Conservation (phyloP, 768 basidiomycete genomes). For the Auricularia cornea region DNA sequence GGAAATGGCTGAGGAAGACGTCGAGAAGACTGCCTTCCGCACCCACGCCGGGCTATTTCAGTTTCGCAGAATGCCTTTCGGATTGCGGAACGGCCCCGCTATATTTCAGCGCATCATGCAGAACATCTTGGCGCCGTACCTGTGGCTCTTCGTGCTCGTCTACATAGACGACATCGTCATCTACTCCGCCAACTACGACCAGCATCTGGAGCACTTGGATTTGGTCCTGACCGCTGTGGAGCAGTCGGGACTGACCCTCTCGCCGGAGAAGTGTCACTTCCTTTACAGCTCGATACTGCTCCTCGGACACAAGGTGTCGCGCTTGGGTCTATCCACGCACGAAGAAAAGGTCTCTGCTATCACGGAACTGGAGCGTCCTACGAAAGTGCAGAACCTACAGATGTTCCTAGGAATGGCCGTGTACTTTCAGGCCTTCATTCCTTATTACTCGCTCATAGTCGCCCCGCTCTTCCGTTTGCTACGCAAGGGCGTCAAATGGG, state of each 20-base stretch:
- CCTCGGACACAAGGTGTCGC: no score
- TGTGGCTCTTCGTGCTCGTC: constrained; percentile 20
- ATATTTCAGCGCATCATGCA: constrained; percentile 39
- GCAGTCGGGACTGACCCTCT: no score
- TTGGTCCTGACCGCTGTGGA: constrained; percentile 11
- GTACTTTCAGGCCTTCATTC: constrained; percentile 30
- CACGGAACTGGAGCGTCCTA: constrained; percentile 16
- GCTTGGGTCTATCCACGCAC: constrained; percentile 28
- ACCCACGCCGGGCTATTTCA: constrained; percentile 24
- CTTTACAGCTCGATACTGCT: no score
- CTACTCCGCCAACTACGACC: constrained; percentile 19
- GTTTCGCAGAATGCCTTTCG: constrained; percentile 4
- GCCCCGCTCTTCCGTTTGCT: constrained; percentile 27
- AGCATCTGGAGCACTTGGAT: constrained; percentile 19
- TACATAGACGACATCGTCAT: constrained; percentile 36
- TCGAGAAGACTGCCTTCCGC: constrained; percentile 30
- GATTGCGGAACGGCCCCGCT: constrained; percentile 21
- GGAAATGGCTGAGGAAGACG: constrained; percentile 18
- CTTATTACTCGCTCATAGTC: no score
- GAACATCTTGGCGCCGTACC: constrained; percentile 15
- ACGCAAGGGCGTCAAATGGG: constrained; percentile 18
- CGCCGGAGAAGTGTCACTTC: no score
- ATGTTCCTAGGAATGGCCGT: constrained; percentile 31
- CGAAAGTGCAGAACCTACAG: constrained; percentile 21
- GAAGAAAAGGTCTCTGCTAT: constrained; percentile 30